Base-by-base conservation (phyloP, 2,329 filamentous ascomycete genomes). In the Chrysoporthe deuterocubensis region DNA sequence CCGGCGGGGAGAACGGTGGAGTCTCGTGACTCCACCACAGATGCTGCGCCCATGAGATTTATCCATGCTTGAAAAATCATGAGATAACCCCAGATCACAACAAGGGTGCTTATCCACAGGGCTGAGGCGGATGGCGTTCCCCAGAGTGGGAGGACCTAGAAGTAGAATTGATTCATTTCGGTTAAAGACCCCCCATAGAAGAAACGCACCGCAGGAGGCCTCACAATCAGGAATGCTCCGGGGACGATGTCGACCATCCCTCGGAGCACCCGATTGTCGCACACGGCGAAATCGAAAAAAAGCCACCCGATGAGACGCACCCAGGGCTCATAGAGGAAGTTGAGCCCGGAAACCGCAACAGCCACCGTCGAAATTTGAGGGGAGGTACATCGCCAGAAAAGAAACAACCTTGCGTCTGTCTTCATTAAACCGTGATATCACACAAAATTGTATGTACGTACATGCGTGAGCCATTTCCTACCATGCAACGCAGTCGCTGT, bases 341-440 rank as follows among this genome's bases (percentile, higher is more conserved):
- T 9, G 14, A 42, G 3, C 40, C 11, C 32, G 40, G 50, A 21
- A 54, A 26, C 21, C 50, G 13, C 21, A 54, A 32, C 16, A 21
- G n/a, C 40, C 57, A 43, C n/a, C 8, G 9, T 26, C 40, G 37
- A 9, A 62, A 2, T 18, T 52, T n/a, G 44, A 52, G 46, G 32
- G 21, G 18, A 48, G 21, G 26, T 61, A 34, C 42, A 13, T 43
- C 48, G 58, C 62, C n/a, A 46, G 21, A 57, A 68, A 66, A 69
- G 34, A 59, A 66, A 66, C 68, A 66, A 65, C 60, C 63, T 60
- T 42, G 68, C 66, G 68, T 68, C 68, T 68, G 66, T 69, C 62
- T 63, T 67, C 68, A 70, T 70, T 68, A 70, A 66, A 70, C 66
- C 68, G 46, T 68, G 64, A 46, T 70, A 70, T 68, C 68, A 64